Base-by-base conservation (phyloP, 129 eudicot genomes). In the Lactuca sativa region DNA sequence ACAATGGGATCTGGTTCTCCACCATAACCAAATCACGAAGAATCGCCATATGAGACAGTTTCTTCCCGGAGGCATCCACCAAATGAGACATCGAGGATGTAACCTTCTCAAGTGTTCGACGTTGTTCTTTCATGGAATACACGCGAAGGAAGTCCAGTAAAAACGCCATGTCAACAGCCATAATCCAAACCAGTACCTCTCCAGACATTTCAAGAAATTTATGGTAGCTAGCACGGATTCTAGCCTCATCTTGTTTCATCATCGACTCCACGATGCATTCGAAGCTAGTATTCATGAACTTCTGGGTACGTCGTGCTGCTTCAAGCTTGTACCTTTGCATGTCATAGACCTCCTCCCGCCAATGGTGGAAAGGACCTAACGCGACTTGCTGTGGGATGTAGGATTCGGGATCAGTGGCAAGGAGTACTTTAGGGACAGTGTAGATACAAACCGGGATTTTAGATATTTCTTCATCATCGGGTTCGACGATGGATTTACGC, bases 1-100 rank as follows among this genome's bases (percentile, higher is more conserved):
- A 85, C 30, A 88, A 51, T 2, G 95, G 95, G 31, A 85, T 81
- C 69, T 88, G 96, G 57, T 88, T 88, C 67, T 88, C 96, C 0
- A 88, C 85, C 96, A 83, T 86, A 33, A 79, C 41, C 14, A 81
- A 56, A 59, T 89, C 92, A 32, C 86, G 81, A 16, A 86, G 79
- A 49, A 89, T 86, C 33, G 84, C 80, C 54, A 81, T 56, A 16
- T 86, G 79, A 1, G 88, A 82, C 1, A 69, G 69, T 18, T 88
- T 85, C 56, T 81, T 85, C 56, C 80, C 78, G 2, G 77, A 58
- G 5, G 65, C 21, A 33, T 81, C 86, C 14, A 81, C 73, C 76
- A 88, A 75, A 60, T 83, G 85, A 1, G 85, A 73, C 82, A 80
- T 62, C 25, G 79, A 57, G 52, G 95, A 80, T 0, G 66, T 14